Evolutionary conservation across 108 stramenopile species (phyloP), one percentile per base, ranked within the genome.

Genomic region (Nannochloropsis gaditana): DNA sequence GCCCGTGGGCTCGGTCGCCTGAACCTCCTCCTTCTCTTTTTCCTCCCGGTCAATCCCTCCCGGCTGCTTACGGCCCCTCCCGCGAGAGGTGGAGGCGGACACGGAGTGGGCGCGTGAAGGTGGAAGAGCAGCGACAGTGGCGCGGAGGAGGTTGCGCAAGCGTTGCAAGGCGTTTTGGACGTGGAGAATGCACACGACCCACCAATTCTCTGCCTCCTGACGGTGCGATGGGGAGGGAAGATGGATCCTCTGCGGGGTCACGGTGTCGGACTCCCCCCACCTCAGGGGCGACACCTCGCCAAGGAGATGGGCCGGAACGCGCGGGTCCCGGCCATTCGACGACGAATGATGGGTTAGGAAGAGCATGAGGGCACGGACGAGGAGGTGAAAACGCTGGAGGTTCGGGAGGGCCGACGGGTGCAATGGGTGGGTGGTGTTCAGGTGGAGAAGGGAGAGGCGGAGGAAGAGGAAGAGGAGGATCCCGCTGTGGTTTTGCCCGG

Each of bases 331-430:
- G 31, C 31, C 31, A 31, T 31, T 31, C 31, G 31, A 31, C 31
- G 31, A 31, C 31, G 31, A 31, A 31, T 31, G 31, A 31, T 31
- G 31, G 31, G 31, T 73, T n/a, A 73, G n/a, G n/a, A 73, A n/a
- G n/a, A 73, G 59, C 19, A n/a, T 73, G 59, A 73, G 59, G n/a
- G 59, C 59, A 73, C 59, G 59, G 59, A n/a, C 59, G 19, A 73
- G 59, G n/a, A 15, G 59, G 59, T 6, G 59, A 2, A 73, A 73
- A 73, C 59, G 59, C 59, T 15, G 19, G 15, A n/a, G 19, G 8
- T 73, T 73, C 15, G 59, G 59, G 59, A 8, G 59, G n/a, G 59
- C 59, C 4, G 59, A 15, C 15, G 59, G 59, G 59, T 73, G 59
- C 19, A 73, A n/a, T 1, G 59, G 59, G 59, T 73, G 59, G 59